phyloP scores from a whole-genome alignment of 2,329 filamentous ascomycete species.

The Nannizziopsis barbatae region DNA sequence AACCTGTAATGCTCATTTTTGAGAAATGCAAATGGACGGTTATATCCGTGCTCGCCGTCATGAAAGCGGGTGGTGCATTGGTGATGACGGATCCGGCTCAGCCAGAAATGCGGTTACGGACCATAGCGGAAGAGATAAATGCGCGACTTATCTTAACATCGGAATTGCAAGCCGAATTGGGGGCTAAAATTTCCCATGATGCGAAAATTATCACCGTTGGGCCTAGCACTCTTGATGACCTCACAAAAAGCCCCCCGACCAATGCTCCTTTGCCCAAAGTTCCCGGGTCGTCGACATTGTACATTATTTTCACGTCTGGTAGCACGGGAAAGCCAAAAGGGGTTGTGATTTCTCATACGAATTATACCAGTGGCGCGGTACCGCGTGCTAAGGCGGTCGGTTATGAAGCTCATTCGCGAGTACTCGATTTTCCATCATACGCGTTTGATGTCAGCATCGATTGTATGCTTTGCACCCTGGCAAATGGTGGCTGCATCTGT shows the following conservation, averaged over 20 bases:
- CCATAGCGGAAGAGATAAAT: slow-evolving; percentile 15
- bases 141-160: slow-evolving; percentile 16
- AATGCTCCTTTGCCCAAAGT: slow-evolving; percentile 7
- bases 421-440: slow-evolving; percentile 41
- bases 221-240: slow-evolving; percentile 4
- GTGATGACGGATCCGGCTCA: slow-evolving; percentile 23
- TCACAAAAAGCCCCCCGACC: not conserved
- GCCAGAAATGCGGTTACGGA: slow-evolving; percentile 26
- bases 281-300: slow-evolving; percentile 29
- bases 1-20: slow-evolving; percentile 22
- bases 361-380: slow-evolving; percentile 47
- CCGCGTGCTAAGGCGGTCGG: slow-evolving; percentile 44
- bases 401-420: slow-evolving; percentile 41
- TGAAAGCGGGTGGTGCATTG: slow-evolving; percentile 24
- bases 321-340: slow-evolving; percentile 47
- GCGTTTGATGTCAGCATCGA: slow-evolving; percentile 13
- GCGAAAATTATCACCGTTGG: slow-evolving; percentile 9
- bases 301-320: slow-evolving; percentile 50
- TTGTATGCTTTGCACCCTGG: slow-evolving; percentile 34
- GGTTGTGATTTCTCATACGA: slow-evolving; percentile 50
- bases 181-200: slow-evolving; percentile 5
- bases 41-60: slow-evolving; percentile 22
- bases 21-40: slow-evolving; percentile 26
- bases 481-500: slow-evolving; percentile 49
- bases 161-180: slow-evolving; percentile 10